Evolutionary conservation across 2,329 filamentous ascomycete genomes (phyloP).

Genomic region (Tolypocladium sp.): DNA sequence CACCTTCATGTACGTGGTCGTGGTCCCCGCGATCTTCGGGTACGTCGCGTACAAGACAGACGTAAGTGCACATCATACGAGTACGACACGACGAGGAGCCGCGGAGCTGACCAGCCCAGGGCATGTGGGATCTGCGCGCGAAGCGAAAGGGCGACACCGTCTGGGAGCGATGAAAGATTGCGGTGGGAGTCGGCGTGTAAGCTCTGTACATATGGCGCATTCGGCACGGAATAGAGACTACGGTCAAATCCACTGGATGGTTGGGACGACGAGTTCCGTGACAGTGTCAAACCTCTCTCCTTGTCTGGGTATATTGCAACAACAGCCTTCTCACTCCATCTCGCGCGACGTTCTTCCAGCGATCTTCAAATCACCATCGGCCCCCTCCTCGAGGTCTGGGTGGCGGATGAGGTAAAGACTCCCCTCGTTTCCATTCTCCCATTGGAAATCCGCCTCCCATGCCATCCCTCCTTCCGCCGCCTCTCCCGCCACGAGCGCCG

Average conservation of each 20-base stretch:
- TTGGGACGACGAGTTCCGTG: neutral
- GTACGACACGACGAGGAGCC: neutral
- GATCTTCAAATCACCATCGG: constrained; percentile 14
- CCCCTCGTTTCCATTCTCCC: constrained; percentile 61
- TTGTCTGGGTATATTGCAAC: constrained; percentile 17
- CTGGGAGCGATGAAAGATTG: constrained; percentile 55
- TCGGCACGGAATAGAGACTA: constrained; percentile 17
- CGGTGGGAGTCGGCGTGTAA: constrained; percentile 5
- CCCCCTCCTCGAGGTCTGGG: constrained; percentile 16
- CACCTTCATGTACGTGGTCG: constrained; percentile 65
- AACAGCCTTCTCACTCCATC: neutral
- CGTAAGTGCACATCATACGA: constrained; percentile 48
- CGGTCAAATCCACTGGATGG: neutral
- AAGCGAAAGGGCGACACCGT: constrained; percentile 86
- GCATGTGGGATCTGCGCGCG: constrained; percentile 74
- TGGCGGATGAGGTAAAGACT: constrained; percentile 48
- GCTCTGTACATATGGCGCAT: constrained; percentile 31
- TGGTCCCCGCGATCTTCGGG: constrained; percentile 63
- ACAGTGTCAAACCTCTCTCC: neutral
- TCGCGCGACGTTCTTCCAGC: neutral
- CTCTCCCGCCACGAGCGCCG: constrained; percentile 25
- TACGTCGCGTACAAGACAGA: constrained; percentile 73
- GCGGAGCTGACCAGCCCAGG: constrained; percentile 42
- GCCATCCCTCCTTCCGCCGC: constrained; percentile 28
- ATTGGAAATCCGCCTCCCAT: constrained; percentile 28